These are phyloP conservation scores for Botrytis pseudocinerea DNA, from an alignment of 2,329 filamentous ascomycete species.

Conservation along the genomic window DNA sequence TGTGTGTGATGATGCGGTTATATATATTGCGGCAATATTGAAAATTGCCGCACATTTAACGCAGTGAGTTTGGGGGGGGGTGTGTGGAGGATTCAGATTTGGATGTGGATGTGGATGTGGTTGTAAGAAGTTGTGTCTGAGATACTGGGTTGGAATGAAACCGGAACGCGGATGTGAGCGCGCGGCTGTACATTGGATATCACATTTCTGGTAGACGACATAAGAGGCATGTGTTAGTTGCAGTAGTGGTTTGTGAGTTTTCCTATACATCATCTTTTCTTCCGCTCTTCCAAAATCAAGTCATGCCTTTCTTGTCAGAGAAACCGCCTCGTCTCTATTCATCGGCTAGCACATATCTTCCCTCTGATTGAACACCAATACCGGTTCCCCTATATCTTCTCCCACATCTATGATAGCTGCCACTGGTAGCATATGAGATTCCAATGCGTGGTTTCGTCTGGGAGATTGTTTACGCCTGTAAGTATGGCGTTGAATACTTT, in stretches of 20 bases:
- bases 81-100: no score
- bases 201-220: constrained; percentile 60
- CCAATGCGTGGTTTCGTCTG: constrained; percentile 54
- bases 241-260: constrained; percentile 28
- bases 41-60: constrained; percentile 68
- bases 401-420: constrained; percentile 50
- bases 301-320: background rate
- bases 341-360: constrained; percentile 50
- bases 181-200: constrained; percentile 55
- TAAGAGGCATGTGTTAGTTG: constrained; percentile 62
- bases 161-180: background rate
- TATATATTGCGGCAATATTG: constrained; percentile 54
- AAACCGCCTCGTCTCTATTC: constrained; percentile 40
- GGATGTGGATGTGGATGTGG: background rate
- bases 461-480: constrained; percentile 60
- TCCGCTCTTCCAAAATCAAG: background rate
- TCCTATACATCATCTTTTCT: background rate
- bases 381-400: constrained; percentile 46
- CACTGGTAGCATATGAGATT: constrained; percentile 56
- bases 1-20: constrained; percentile 43
- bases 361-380: constrained; percentile 43
- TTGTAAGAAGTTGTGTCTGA: background rate
- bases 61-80: constrained; percentile 45
- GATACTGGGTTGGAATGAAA: background rate
- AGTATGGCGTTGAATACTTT: constrained; percentile 52